Evolutionary conservation across 805 yeast genomes (phyloP).

Genomic region (Pichia heedii): DNA sequence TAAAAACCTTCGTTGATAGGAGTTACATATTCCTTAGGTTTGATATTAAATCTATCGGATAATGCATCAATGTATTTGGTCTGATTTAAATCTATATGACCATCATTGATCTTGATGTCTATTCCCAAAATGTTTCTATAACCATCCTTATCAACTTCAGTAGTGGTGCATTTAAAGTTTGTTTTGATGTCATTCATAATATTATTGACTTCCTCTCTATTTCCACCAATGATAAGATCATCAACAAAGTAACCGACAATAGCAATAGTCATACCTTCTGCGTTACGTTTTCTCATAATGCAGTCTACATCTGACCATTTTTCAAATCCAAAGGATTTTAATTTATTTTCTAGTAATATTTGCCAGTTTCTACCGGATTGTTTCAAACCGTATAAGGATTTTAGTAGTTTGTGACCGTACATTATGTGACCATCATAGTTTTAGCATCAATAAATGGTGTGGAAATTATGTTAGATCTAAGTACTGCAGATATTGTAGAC

Average conservation of each 20-base stretch:
- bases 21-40: neutral
- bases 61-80: neutral
- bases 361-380: slow-evolving; percentile 1
- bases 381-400: neutral
- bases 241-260: neutral
- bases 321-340: neutral
- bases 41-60: neutral
- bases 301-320: neutral
- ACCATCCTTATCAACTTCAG: neutral
- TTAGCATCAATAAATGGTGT: too few species aligned
- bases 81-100: neutral
- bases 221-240: neutral
- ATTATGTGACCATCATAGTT: neutral
- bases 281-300: neutral
- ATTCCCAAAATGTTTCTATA: neutral
- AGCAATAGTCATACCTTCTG: neutral
- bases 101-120: neutral
- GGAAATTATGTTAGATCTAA: neutral
- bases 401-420: neutral
- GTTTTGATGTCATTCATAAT: neutral
- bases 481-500: neutral
- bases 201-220: neutral
- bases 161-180: neutral
- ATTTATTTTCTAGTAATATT: neutral
- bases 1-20: neutral